Evolutionary conservation across 306 rosid species (phyloP).

Genomic region (Mimosa pudica): DNA sequence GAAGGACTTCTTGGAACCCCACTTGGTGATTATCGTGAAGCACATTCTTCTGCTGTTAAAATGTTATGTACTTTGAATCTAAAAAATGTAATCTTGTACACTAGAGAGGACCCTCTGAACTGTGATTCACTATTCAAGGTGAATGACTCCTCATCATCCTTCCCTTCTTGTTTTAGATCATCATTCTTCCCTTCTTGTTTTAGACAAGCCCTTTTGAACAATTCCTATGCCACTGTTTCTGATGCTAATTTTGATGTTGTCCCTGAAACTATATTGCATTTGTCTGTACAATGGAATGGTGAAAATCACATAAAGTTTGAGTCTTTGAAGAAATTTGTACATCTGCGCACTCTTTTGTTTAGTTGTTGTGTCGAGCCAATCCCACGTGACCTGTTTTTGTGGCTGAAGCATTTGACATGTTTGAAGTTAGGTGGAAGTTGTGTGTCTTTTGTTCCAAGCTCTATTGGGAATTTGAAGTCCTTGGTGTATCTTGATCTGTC

Average conservation of each 20-base stretch:
- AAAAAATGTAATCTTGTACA: not conserved
- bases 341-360: conserved; percentile 16
- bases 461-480: conserved; percentile 18
- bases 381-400: conserved; percentile 29
- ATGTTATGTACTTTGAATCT: conserved; percentile 5
- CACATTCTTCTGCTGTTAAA: not conserved
- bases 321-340: not conserved
- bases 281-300: conserved; percentile 11
- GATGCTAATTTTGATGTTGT: not conserved
- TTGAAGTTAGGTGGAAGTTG: conserved; percentile 13
- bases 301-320: not conserved
- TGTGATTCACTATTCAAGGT: conserved; percentile 1
- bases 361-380: not conserved
- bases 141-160: not conserved
- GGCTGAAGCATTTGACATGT: conserved; percentile 13
- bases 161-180: not conserved
- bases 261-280: not conserved
- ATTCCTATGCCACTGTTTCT: not conserved
- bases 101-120: not conserved
- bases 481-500: conserved; percentile 22
- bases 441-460: conserved; percentile 32
- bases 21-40: not conserved
- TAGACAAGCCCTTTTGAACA: not conserved
- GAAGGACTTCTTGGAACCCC: not conserved
- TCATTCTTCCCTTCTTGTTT: not conserved